Evolutionary conservation across 257 asterid genomes (phyloP), one percentile per base, ranked within the genome.

Genomic region (Knoxia roxburghii): DNA sequence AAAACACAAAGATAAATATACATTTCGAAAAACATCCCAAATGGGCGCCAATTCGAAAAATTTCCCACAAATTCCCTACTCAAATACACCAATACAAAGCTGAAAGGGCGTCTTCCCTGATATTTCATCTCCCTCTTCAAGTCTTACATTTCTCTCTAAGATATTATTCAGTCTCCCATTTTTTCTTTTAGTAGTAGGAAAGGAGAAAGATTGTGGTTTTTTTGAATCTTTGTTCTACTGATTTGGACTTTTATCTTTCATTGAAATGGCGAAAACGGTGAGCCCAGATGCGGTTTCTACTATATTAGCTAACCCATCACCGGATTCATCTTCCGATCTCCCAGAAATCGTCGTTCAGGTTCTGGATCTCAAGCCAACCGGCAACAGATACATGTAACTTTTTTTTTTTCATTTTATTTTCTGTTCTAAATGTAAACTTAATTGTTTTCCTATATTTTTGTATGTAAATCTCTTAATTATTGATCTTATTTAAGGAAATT

Each of bases 281-380:
- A 88, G 65, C 79, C 89, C 89, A 61, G 87, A 88, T 83, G 95
- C 95, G 26, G 61, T 93, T 14, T 85, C 94, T 0, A 59, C 77
- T 56, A 80, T 93, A 21, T 69, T 88, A 43, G 88, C 95, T 0
- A 93, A 86, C 80, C 97, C 99, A 0, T 88, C 84, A 27, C 92
- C 96, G 0, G 86, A 82, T 55, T 79, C 95, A 37, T 78, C 83
- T 21, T 78, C 97, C 20, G 77, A 81, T 71, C 61, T 88, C 14
- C 90, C 90, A 15, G 90, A 90, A 68, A 78, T 93, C 63, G 65
- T 90, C 7, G 87, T 90, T 29, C 97, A 93, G 77, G 84, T 93
- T 6, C 67, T 91, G 35, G 95, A 93, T 76, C 95, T 93, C 59
- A 93, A 90, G 84, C 73, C 75, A 8, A 61, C 81, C 1, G 96